Evolutionary conservation across 2,329 filamentous ascomycete species (phyloP).

Genomic region (Penicillium griseofulvum): DNA sequence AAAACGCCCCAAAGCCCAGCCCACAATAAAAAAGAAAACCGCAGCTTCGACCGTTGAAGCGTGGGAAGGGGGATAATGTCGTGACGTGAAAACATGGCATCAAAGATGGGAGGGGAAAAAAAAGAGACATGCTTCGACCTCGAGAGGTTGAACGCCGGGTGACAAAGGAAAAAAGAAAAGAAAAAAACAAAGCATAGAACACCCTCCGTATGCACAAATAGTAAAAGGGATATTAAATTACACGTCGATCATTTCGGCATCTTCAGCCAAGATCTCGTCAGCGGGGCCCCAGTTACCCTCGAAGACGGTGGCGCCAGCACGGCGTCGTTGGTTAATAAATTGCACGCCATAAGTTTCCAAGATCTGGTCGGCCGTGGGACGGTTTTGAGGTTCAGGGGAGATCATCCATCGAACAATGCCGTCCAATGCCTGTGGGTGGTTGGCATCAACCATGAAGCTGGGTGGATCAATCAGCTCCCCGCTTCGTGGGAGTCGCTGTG

Average conservation of each 20-base stretch:
- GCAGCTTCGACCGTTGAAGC: slow-evolving; percentile 15
- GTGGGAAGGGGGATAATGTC: slow-evolving; percentile 9
- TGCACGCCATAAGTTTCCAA: slow-evolving; percentile 69
- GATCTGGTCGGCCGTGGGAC: slow-evolving; percentile 73
- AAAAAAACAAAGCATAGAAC: slow-evolving; percentile 21
- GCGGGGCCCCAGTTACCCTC: slow-evolving; percentile 93
- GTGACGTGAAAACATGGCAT: slow-evolving; percentile 22
- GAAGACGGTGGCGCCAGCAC: slow-evolving; percentile 88
- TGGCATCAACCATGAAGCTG: slow-evolving; percentile 79
- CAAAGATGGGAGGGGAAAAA: slow-evolving; percentile 18
- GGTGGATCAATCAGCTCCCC: slow-evolving; percentile 69
- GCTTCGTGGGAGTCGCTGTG: slow-evolving; percentile 39
- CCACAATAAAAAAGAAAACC: slow-evolving; percentile 3
- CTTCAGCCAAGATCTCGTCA: slow-evolving; percentile 58
- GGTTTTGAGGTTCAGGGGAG: slow-evolving; percentile 65
- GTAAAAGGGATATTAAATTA: slow-evolving; percentile 33
- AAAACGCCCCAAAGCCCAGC: slow-evolving; percentile 7
- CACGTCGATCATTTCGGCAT: slow-evolving; percentile 64
- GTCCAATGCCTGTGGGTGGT: slow-evolving; percentile 73
- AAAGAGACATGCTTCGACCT: slow-evolving; percentile 21
- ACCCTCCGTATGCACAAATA: slow-evolving; percentile 36
- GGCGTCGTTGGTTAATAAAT: slow-evolving; percentile 75
- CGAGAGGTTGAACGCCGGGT: slow-evolving; percentile 19
- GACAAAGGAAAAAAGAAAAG: slow-evolving; percentile 24
- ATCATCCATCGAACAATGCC: slow-evolving; percentile 87